Evolutionary conservation across 345 rosid species (phyloP), one percentile per base, ranked within the genome.

Genomic region (Mangifera indica): DNA sequence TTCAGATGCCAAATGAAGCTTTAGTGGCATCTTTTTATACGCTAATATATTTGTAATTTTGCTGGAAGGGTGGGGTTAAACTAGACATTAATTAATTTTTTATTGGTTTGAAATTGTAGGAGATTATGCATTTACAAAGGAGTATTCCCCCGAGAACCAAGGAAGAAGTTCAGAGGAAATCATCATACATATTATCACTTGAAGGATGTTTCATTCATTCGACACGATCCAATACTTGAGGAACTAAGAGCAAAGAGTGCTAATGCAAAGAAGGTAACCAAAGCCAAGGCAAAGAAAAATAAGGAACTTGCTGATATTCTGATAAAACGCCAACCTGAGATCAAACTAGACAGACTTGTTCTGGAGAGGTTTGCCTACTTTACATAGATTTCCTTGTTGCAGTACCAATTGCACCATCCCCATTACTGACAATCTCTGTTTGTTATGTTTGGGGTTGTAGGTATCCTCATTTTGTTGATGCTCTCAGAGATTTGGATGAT

Each of bases 101-200:
- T 62, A 18, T 24, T 76, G 51, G 10, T 29, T 66, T 63, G 42
- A 52, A 20, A 20, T 76, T 83, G 25, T 73, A 95, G 98, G 91
- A 88, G 86, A 79, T 68, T 91, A 63, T 89, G 94, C 78, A 91
- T 93, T 73, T 81, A 87, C 52, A 92, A 89, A 83, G 97, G 98
- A 40, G 84, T 93, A 60, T 92, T 91, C 51, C 99, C 98, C 2
- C 82, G 97, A 63, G 97, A 95, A 74, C 98, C 96, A 0, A 95
- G 88, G 85, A 95, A 91, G 89, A 95, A 95, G 83, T 85, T 95
- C 60, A 91, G 83, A 44, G 99, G 99, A 72, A 93, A 86, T 80
- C 93, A 93, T 71, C 97, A 93, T 69, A 93, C 99, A 22, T 95
- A 95, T 72, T 95, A 93, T 77, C 99, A 95, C 81, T 83, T 86